A percentile compares a stretch with the other conserved stretches of the same genome.
phyloP scores from a whole-genome alignment of 2,329 filamentous ascomycete genomes.

The Fusarium paranaense region DNA sequence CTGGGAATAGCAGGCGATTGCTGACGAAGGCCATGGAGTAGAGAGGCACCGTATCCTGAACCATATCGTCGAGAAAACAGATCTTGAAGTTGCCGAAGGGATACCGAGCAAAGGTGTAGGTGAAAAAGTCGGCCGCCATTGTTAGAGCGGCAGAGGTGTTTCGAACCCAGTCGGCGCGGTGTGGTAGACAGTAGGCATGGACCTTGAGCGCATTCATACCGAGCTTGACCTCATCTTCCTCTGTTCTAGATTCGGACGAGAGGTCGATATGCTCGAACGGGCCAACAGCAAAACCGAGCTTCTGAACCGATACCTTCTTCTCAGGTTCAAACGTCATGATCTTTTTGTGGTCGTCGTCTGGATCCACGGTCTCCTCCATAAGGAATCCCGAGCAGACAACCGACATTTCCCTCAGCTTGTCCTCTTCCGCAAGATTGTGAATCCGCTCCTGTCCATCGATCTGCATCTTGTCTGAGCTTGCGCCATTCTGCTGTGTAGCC shows the following conservation, averaged over 20 bases:
- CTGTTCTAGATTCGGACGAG: constrained; percentile 84
- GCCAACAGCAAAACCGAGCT: constrained; percentile 93
- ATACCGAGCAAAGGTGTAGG: constrained; percentile 88
- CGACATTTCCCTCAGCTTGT: constrained; percentile 87
- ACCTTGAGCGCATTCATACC: constrained; percentile 89
- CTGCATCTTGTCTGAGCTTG: constrained; percentile 53
- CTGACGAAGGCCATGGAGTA: constrained; percentile 91
- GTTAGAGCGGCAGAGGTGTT: constrained; percentile 90
- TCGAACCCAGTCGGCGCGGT: constrained; percentile 82
- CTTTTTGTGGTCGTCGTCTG: constrained; percentile 83
- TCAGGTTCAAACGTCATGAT: constrained; percentile 86
- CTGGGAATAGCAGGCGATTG: constrained; percentile 84
- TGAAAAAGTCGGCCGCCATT: constrained; percentile 90
- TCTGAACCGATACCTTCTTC: constrained; percentile 82
- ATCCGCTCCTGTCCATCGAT: constrained; percentile 55
- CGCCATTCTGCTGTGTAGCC: constrained; percentile 54
- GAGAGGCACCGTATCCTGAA: constrained; percentile 78
- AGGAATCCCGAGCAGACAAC: constrained; percentile 92
- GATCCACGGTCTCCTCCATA: constrained; percentile 83
- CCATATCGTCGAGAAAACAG: constrained; percentile 92
- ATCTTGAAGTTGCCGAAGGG: constrained; percentile 93
- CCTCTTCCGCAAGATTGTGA: constrained; percentile 74
- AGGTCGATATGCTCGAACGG: constrained; percentile 95
- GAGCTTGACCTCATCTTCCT: constrained; percentile 91
- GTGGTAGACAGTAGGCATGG: constrained; percentile 90